phyloP scores from a whole-genome alignment of 148 eudicot genomes.

The Fagopyrum esculentum region DNA sequence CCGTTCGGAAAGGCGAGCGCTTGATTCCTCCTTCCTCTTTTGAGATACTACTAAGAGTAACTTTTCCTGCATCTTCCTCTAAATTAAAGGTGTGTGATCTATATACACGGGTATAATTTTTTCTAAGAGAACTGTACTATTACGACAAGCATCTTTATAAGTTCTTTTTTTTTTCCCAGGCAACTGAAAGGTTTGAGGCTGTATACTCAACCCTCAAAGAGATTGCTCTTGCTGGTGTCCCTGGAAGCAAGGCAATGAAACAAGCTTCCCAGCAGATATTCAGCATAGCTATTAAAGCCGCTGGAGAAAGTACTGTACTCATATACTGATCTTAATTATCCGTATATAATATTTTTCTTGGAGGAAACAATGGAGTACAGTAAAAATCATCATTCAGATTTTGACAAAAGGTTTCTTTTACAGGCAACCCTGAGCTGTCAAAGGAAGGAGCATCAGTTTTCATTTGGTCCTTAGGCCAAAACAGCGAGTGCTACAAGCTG shows the following conservation, averaged over 20 bases:
- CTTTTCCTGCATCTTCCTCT: slow-evolving; percentile 65
- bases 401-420: background rate
- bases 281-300: slow-evolving; percentile 49
- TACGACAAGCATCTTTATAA: background rate
- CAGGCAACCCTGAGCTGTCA: slow-evolving; percentile 61
- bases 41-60: slow-evolving; percentile 48
- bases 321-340: background rate
- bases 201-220: slow-evolving; percentile 72
- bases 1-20: slow-evolving; percentile 78
- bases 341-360: background rate
- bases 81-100: slow-evolving; percentile 51
- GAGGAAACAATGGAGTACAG: background rate
- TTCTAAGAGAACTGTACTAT: background rate
- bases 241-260: slow-evolving; percentile 86
- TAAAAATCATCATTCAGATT: background rate
- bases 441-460: slow-evolving; percentile 54
- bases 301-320: slow-evolving; percentile 54
- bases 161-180: slow-evolving; percentile 27
- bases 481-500: slow-evolving; percentile 59
- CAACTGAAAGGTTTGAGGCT: slow-evolving; percentile 85
- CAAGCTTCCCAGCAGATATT: slow-evolving; percentile 60
- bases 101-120: background rate
- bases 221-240: slow-evolving; percentile 74
- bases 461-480: slow-evolving; percentile 56
- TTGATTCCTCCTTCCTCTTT: slow-evolving; percentile 60